phyloP scores from a whole-genome alignment of 1,284 basidiomycete genomes.

The Cystobasidium pallidum region DNA sequence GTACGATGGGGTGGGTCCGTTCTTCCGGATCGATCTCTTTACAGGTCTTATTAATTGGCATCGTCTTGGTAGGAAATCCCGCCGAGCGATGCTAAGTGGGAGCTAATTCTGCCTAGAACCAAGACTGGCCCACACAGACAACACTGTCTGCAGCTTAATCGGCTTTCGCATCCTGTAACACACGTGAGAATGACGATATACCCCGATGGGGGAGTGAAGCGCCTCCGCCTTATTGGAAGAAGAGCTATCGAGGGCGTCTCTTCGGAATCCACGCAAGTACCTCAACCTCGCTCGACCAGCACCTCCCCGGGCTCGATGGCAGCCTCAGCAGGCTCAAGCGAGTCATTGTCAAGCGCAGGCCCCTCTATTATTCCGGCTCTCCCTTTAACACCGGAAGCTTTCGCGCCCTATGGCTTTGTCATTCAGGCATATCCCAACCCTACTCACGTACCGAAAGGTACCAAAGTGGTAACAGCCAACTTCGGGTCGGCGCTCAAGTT shows the following conservation, averaged over 20 bases:
- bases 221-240: constrained; percentile 67
- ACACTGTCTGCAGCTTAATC: constrained; percentile 78
- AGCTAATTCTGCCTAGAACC: constrained; percentile 70
- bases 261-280: not conserved
- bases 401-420: constrained; percentile 79
- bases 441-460: constrained; percentile 67
- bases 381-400: constrained; percentile 78
- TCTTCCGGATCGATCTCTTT: not conserved
- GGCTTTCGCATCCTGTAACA: constrained; percentile 64
- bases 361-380: constrained; percentile 66
- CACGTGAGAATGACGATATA: constrained; percentile 88
- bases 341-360: constrained; percentile 2
- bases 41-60: not conserved
- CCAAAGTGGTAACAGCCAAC: constrained; percentile 77
- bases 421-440: constrained; percentile 77
- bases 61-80: constrained; percentile 55
- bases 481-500: constrained; percentile 85
- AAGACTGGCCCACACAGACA: constrained; percentile 87
- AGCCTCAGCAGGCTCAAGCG: not conserved
- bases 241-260: constrained; percentile 36
- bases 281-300: not conserved
- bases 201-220: constrained; percentile 95
- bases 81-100: constrained; percentile 66
- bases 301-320: not conserved
- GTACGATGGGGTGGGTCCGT: constrained; percentile 60